Conservation (phyloP, 306 rosid species). For the Arachis hypogaea region DNA sequence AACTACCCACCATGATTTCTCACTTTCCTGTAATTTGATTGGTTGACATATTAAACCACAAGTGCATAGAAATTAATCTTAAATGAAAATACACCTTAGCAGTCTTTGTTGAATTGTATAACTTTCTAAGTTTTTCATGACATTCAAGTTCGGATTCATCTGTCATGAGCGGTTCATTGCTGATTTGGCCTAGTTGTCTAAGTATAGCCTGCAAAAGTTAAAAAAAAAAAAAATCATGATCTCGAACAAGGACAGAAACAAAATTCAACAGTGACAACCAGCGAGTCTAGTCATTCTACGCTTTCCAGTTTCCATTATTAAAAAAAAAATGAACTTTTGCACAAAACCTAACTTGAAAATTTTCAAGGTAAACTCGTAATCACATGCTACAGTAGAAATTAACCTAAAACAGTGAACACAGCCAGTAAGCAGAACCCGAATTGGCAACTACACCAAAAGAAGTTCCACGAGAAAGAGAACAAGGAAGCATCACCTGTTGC, state of each 20-base stretch:
- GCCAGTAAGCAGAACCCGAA: constrained; percentile 29
- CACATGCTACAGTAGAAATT: constrained; percentile 20
- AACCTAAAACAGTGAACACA: constrained; percentile 32
- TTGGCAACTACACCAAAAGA: constrained; percentile 15
- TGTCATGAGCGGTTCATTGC: constrained; percentile 60
- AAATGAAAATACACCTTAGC: constrained; percentile 65
- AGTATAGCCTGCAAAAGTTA: constrained; percentile 66
- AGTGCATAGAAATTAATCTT: no score
- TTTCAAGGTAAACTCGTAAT: constrained; percentile 1
- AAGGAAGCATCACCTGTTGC: constrained; percentile 66
- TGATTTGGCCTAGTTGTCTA: constrained; percentile 76
- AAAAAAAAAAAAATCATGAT: constrained; percentile 27
- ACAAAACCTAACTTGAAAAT: not conserved
- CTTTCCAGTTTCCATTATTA: not conserved
- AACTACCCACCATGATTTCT: no score
- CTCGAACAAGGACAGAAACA: constrained; percentile 5
- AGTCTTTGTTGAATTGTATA: constrained; percentile 76
- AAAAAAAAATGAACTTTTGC: not conserved
- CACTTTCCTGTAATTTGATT: no score
- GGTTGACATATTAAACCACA: no score
- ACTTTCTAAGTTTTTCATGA: constrained; percentile 72
- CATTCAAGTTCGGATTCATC: constrained; percentile 84
- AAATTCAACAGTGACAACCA: constrained; percentile 20
- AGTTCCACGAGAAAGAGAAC: not conserved
- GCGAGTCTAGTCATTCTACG: not conserved